Evolutionary conservation across 768 basidiomycete genomes (phyloP), one percentile per base, ranked within the genome.

Genomic region (Calocybe cyanea): DNA sequence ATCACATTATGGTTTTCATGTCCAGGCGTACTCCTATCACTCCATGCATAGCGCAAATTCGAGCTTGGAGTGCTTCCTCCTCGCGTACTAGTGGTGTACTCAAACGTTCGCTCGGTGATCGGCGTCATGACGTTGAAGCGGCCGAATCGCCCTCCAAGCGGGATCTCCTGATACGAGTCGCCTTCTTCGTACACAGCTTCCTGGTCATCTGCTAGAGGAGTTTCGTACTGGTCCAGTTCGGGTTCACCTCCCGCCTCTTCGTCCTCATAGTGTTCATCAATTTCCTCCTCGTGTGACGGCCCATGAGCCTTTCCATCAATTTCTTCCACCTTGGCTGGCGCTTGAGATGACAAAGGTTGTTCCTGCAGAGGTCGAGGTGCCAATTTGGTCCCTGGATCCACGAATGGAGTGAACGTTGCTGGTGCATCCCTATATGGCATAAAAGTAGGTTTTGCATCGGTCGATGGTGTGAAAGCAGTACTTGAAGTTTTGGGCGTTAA

Each of bases 81-180:
- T 48, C 80, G 71, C 13, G 80, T 85, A 54, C 81, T 85, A 24
- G 73, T 73, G 2, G 87, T 75, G 45, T 65, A 94, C 64, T 98
- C 96, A 57, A 80, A 79, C 8, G 96, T 98, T 33, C 94, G 76
- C 64, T 99, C 96, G 10, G 91, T 91, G 63, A 98, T 97, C 2
- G 96, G 95, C 7, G 95, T 98, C 92, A 99, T 93, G 45, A 94
- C 84, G 58, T 87, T 83, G 66, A 97, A 88, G 47, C 77, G 73
- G 28, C 86, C 87, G 59, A 89, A 87, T 20, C 88, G 78, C 14
- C 87, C 83, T 13, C 84, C 85, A 41, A 85, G 70, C 21, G 86
- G 84, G 15, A 73, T 66, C 18, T 75, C 70, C 38, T 66, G 69
- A 48, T 66, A 72, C 6, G 64, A 69, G 23, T 69, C 64, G 4